Conservation (phyloP, 345 rosid genomes). For the Raphanus sativus region DNA sequence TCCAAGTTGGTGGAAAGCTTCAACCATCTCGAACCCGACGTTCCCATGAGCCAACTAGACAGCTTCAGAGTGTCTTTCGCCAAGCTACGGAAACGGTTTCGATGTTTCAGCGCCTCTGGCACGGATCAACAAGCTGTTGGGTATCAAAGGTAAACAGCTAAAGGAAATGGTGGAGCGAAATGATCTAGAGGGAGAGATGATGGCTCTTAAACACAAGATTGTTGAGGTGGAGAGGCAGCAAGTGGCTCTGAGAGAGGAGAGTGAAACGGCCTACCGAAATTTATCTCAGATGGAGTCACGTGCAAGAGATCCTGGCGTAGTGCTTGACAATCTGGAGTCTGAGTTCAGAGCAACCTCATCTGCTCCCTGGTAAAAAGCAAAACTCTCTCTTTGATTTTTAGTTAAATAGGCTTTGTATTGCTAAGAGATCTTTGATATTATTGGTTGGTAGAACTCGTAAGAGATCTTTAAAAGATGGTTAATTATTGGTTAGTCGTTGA, state of each 20-base stretch:
- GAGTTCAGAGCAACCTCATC: constrained; percentile 8
- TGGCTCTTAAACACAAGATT: constrained; percentile 33
- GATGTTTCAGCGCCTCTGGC: constrained; percentile 32
- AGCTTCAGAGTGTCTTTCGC: constrained; percentile 49
- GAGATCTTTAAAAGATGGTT: no score
- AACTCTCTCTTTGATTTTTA: neutral
- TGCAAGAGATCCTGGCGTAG: constrained; percentile 5
- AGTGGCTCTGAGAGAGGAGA: constrained; percentile 15
- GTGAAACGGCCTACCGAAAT: constrained; percentile 1
- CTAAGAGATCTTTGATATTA: neutral
- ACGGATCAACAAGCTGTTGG: constrained; percentile 46
- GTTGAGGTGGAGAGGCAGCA: constrained; percentile 38
- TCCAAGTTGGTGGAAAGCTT: constrained; percentile 52
- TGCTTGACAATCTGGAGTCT: constrained; percentile 12
- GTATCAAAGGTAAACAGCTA: constrained; percentile 40
- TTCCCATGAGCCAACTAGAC: constrained; percentile 37
- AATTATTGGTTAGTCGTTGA: neutral
- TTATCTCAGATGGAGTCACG: constrained; percentile 27
- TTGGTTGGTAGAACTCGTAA: neutral
- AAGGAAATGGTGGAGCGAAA: constrained; percentile 29
- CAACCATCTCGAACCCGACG: constrained; percentile 36
- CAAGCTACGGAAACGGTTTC: constrained; percentile 60
- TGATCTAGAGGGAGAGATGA: constrained; percentile 32
- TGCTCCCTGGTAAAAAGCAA: constrained; percentile 40
- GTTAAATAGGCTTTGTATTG: neutral